A percentile compares a stretch with the other conserved stretches of the same genome.
Conservation (phyloP, 2,329 filamentous ascomycete genomes). For the Trichoderma breve region DNA sequence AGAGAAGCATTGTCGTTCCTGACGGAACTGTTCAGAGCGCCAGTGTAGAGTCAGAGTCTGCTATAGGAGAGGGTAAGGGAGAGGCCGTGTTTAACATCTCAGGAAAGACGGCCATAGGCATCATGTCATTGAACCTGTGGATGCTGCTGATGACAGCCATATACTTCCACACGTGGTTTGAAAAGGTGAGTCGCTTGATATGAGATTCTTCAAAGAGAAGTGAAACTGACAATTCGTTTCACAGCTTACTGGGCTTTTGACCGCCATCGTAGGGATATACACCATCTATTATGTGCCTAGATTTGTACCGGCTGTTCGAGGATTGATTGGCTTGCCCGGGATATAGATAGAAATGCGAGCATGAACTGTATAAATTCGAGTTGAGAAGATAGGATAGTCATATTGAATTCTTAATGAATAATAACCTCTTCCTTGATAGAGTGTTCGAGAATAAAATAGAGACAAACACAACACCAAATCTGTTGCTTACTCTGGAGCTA, state of each 20-base stretch:
- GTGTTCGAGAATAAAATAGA: not conserved
- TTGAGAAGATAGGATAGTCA: not conserved
- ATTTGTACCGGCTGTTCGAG: constrained; percentile 46
- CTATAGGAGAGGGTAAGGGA: constrained; percentile 27
- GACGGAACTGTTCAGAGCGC: constrained; percentile 66
- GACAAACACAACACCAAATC: not conserved
- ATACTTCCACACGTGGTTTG: constrained; percentile 98
- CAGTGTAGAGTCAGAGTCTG: constrained; percentile 43
- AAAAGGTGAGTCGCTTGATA: constrained; percentile 67
- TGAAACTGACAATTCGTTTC: constrained; percentile 25
- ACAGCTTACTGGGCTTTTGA: constrained; percentile 54
- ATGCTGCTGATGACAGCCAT: constrained; percentile 99
- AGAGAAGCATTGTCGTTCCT: constrained; percentile 61
- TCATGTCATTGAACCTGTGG: constrained; percentile 77
- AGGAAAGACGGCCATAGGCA: constrained; percentile 56
- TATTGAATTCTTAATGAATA: not conserved
- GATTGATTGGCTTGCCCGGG: constrained; percentile 50
- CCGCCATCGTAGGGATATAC: constrained; percentile 48
- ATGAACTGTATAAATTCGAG: not conserved
- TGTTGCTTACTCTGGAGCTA: not conserved
- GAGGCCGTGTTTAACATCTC: constrained; percentile 43
- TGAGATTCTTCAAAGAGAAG: not conserved
- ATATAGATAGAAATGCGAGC: constrained; percentile 36
- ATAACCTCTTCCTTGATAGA: not conserved
- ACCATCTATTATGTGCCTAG: constrained; percentile 52